Conservation (phyloP, 768 basidiomycete species). For the Kondoa malvinella region DNA sequence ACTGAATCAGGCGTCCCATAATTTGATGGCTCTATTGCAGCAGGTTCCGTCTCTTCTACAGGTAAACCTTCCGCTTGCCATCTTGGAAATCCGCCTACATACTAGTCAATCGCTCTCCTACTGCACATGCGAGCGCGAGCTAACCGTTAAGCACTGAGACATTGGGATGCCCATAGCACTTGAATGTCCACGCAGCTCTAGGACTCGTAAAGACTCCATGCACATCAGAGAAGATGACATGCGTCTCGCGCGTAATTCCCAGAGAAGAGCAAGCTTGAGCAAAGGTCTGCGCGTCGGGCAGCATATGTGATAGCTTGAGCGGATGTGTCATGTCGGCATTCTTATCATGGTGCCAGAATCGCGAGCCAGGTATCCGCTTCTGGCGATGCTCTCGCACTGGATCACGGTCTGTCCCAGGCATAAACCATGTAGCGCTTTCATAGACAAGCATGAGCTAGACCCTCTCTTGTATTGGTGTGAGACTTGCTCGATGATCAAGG, state of each 20-base stretch:
- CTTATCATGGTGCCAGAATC: slow-evolving; percentile 62
- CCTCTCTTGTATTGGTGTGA: not conserved
- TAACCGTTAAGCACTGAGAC: slow-evolving; percentile 75
- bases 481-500: not conserved
- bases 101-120: slow-evolving; percentile 42
- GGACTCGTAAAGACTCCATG: slow-evolving; percentile 84
- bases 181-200: slow-evolving; percentile 84
- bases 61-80: slow-evolving; percentile 35
- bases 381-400: slow-evolving; percentile 50
- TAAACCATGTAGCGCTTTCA: slow-evolving; percentile 57
- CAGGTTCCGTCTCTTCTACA: slow-evolving; percentile 5
- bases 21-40: slow-evolving; percentile 7
- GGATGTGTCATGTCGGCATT: slow-evolving; percentile 40
- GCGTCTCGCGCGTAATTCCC: slow-evolving; percentile 54
- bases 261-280: slow-evolving; percentile 46
- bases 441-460: not conserved
- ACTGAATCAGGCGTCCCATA: not conserved
- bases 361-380: slow-evolving; percentile 53
- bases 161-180: slow-evolving; percentile 67
- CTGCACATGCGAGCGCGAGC: slow-evolving; percentile 61
- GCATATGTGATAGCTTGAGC: slow-evolving; percentile 82
- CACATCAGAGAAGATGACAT: slow-evolving; percentile 80
- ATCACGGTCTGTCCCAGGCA: slow-evolving; percentile 68
- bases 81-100: slow-evolving; percentile 36
- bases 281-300: slow-evolving; percentile 57